Evolutionary conservation across 371 early-diverging fungal species (phyloP).

Genomic region (Entomophthora muscae): DNA sequence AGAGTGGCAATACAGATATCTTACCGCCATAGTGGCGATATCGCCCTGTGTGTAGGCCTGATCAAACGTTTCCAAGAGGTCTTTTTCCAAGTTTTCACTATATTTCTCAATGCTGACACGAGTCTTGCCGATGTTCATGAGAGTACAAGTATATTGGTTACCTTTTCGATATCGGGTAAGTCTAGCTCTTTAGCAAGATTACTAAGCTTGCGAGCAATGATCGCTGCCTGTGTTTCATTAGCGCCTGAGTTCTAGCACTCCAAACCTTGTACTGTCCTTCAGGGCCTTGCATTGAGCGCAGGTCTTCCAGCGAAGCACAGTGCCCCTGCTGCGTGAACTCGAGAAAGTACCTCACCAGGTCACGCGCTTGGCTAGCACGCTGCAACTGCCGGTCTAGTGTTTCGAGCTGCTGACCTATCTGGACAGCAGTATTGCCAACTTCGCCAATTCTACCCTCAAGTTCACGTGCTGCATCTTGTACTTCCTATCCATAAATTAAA

Average conservation of each 20-base stretch:
- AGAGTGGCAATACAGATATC: conserved; percentile 1
- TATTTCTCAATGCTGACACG: conserved; percentile 68
- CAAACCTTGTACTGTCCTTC: conserved; percentile 72
- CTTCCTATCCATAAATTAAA: conserved; percentile 31
- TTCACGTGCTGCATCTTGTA: conserved; percentile 58
- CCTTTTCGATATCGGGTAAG: conserved; percentile 50
- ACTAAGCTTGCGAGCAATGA: conserved; percentile 65
- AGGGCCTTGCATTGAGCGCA: conserved; percentile 43
- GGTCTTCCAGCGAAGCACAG: conserved; percentile 47
- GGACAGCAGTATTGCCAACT: conserved; percentile 87
- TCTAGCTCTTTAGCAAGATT: conserved; percentile 80
- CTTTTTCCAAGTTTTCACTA: conserved; percentile 80
- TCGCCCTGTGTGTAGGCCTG: conserved; percentile 55
- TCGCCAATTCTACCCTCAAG: conserved; percentile 75
- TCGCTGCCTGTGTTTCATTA: conserved; percentile 39
- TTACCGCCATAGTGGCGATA: conserved; percentile 41
- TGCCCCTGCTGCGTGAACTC: conserved; percentile 65
- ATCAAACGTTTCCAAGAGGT: conserved; percentile 72
- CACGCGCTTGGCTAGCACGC: conserved; percentile 70
- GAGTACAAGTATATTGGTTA: conserved; percentile 15
- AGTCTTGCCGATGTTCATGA: conserved; percentile 23
- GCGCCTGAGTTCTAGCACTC: not conserved
- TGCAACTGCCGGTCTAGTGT: conserved; percentile 79
- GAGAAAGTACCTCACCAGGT: conserved; percentile 76
- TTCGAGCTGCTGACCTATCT: conserved; percentile 92